Evolutionary conservation across 192 early-diverging fungal genomes (phyloP).

Genomic region (Entrophospora sp.): DNA sequence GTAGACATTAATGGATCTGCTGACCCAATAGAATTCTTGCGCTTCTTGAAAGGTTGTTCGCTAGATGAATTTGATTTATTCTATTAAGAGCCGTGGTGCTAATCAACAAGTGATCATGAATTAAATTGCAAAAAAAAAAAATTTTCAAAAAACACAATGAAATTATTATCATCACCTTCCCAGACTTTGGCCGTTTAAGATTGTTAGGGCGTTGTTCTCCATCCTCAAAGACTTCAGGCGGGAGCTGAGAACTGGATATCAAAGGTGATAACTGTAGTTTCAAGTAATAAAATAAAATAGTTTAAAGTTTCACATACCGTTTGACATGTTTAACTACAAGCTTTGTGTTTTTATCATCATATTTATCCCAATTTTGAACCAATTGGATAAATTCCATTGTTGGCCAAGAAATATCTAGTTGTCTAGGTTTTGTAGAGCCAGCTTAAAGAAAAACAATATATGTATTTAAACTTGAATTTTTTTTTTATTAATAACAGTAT

Average conservation of each 20-base stretch:
- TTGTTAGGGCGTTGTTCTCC: slow-evolving; percentile 25
- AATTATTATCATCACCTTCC: slow-evolving; percentile 24
- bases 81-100: slow-evolving; percentile 3
- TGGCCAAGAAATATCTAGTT: slow-evolving; percentile 73
- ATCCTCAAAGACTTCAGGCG: slow-evolving; percentile 32
- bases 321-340: slow-evolving; percentile 53
- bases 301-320: slow-evolving; percentile 28
- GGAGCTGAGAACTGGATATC: slow-evolving; percentile 25
- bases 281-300: neutral
- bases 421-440: slow-evolving; percentile 40
- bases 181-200: slow-evolving; percentile 28
- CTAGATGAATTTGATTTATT: slow-evolving; percentile 15
- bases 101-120: slow-evolving; percentile 1
- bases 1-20: too few species aligned
- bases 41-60: slow-evolving; percentile 28
- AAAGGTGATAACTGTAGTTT: neutral
- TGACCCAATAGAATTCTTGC: slow-evolving; percentile 22
- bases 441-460: neutral
- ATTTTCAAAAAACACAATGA: neutral
- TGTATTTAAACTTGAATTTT: slow-evolving; percentile 8
- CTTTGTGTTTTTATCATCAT: slow-evolving; percentile 58
- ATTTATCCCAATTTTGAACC: slow-evolving; percentile 76
- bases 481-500: neutral
- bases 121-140: neutral
- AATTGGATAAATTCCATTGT: slow-evolving; percentile 75